phyloP scores from a whole-genome alignment of 2,329 filamentous ascomycete genomes.

The Beauveria brongniartii region DNA sequence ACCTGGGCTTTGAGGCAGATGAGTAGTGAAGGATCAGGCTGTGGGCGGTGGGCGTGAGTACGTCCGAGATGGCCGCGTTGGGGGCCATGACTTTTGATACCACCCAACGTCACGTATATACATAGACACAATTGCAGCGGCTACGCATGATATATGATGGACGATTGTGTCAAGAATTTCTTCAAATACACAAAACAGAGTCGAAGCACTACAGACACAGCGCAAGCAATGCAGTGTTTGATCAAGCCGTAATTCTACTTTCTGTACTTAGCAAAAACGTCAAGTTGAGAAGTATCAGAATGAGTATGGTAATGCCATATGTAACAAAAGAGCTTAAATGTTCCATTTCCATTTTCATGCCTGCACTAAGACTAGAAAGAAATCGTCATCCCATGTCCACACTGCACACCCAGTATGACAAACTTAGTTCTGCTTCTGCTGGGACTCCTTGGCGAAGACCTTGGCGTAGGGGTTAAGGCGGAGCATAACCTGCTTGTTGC shows the following conservation, averaged over 20 bases:
- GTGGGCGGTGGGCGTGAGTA: not conserved
- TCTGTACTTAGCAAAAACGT: not conserved
- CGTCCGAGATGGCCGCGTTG: not conserved
- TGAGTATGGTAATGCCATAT: not conserved
- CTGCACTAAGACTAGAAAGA: slow-evolving; percentile 10
- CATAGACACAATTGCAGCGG: not conserved
- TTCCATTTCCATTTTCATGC: slow-evolving; percentile 5
- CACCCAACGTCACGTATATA: not conserved
- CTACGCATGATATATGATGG: not conserved
- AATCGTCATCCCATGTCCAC: slow-evolving; percentile 8
- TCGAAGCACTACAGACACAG: not conserved
- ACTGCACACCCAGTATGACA: slow-evolving; percentile 32
- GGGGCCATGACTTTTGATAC: not conserved
- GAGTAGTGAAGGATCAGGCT: slow-evolving; percentile 14
- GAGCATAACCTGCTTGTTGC: slow-evolving; percentile 97
- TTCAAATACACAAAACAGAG: not conserved
- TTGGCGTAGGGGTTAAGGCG: slow-evolving; percentile 97
- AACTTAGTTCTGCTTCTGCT: slow-evolving; percentile 33
- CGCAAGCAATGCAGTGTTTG: not conserved
- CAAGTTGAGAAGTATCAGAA: not conserved
- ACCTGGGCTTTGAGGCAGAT: slow-evolving; percentile 24
- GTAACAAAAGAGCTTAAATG: not conserved
- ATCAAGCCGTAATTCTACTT: not conserved
- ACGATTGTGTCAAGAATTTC: not conserved
- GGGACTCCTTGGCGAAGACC: slow-evolving; percentile 67